phyloP scores from a whole-genome alignment of 73 alveolate species.

The Urostyla sp. region DNA sequence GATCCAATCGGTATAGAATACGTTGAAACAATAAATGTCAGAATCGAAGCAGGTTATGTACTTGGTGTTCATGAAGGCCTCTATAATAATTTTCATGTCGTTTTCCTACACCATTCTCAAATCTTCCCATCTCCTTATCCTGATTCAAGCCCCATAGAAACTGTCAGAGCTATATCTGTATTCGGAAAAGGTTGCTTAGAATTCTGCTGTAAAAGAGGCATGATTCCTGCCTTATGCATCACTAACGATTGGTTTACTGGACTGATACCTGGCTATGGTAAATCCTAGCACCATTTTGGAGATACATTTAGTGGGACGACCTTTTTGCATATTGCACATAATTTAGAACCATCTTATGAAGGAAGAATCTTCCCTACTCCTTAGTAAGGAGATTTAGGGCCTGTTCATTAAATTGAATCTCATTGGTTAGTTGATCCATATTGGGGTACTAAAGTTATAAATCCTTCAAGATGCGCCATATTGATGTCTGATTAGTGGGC shows the following conservation, averaged over 20 bases:
- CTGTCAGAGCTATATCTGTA: conserved; percentile 76
- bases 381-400: conserved; percentile 84
- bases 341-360: conserved; percentile 96
- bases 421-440: conserved; percentile 95
- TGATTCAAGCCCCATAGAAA: conserved; percentile 76
- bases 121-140: conserved; percentile 96
- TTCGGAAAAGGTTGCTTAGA: conserved; percentile 96
- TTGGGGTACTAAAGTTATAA: conserved; percentile 91
- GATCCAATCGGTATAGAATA: conserved; percentile 93
- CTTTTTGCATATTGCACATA: conserved; percentile 97
- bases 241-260: conserved; percentile 99
- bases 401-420: conserved; percentile 90
- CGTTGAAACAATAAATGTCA: conserved; percentile 77
- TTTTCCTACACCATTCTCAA: conserved; percentile 91
- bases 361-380: conserved; percentile 94
- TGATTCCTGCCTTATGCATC: conserved; percentile 90
- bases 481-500: conserved; percentile 98
- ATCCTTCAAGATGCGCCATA: conserved; percentile 98
- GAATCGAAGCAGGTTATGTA: conserved; percentile 75
- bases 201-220: conserved; percentile 81
- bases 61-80: conserved; percentile 95
- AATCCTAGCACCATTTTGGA: conserved; percentile 90
- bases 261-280: conserved; percentile 95
- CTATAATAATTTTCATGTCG: conserved; percentile 89
- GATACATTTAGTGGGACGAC: conserved; percentile 92